Evolutionary conservation across 2,329 filamentous ascomycete genomes (phyloP).

Genomic region (Huntiella moniliformis): DNA sequence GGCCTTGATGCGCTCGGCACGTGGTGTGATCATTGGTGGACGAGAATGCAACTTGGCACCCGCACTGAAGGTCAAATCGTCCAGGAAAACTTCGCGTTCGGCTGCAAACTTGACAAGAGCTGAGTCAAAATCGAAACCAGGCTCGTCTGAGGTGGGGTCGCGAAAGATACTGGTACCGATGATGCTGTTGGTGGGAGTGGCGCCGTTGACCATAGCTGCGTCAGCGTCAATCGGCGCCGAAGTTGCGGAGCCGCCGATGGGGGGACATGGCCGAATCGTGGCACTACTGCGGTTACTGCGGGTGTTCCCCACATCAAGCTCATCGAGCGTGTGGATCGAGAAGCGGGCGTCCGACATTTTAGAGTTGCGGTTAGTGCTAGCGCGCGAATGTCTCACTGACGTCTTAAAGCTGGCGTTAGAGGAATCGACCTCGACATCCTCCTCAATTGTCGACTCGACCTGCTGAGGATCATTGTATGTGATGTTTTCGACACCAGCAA

Average conservation of each 20-base stretch:
- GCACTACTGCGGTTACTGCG: constrained; percentile 47
- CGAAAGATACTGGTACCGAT: constrained; percentile 23
- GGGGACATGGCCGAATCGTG: constrained; percentile 34
- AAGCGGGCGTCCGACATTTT: constrained; percentile 32
- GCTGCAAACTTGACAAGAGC: constrained; percentile 85
- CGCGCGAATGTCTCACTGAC: constrained; percentile 38
- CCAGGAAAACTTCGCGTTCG: constrained; percentile 84
- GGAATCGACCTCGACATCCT: constrained; percentile 34
- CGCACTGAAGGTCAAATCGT: constrained; percentile 76
- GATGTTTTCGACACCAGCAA: constrained; percentile 50
- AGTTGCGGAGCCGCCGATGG: constrained; percentile 11
- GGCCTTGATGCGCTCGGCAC: constrained; percentile 62
- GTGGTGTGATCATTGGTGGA: constrained; percentile 56
- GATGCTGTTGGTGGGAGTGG: constrained; percentile 14
- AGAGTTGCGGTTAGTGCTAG: constrained; percentile 41
- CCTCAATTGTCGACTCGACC: constrained; percentile 40
- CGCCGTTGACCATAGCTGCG: constrained; percentile 4
- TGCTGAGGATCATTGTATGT: constrained; percentile 35
- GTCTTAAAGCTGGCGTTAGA: constrained; percentile 18
- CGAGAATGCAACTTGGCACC: constrained; percentile 56
- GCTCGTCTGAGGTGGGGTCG: constrained; percentile 10
- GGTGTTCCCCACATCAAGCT: constrained; percentile 34
- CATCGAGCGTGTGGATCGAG: constrained; percentile 38
- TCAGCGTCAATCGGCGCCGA: neutral
- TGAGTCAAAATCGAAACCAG: constrained; percentile 80